These are phyloP conservation scores for Phalaenopsis hybrid DNA, from an alignment of 116 monocot species.

Conservation along the genomic window DNA sequence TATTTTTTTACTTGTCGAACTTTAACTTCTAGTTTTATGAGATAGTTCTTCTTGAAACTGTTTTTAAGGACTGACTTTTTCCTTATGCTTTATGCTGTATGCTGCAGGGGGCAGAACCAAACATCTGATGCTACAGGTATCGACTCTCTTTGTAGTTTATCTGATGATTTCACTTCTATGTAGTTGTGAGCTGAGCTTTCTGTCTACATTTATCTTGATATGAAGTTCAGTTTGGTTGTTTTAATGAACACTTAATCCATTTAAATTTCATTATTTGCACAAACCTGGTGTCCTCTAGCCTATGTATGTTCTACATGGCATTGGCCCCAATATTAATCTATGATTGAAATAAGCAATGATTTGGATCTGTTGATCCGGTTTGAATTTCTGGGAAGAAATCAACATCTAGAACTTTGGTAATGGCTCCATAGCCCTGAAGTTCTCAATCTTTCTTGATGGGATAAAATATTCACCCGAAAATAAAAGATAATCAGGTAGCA, in stretches of 20 bases:
- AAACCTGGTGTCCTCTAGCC: neutral
- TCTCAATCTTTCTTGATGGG: too few relatives aligned
- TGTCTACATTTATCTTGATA: neutral
- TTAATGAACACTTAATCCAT: neutral
- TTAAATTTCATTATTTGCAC: neutral
- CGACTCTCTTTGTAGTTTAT: neutral
- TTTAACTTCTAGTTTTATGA: neutral
- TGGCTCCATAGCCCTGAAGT: too few relatives aligned
- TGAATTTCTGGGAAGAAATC: neutral
- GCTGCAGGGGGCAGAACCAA: constrained; percentile 66
- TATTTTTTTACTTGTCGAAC: neutral
- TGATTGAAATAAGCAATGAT: neutral
- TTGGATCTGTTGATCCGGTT: neutral
- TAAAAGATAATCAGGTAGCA: too few relatives aligned
- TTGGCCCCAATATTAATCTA: neutral
- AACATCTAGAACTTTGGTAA: neutral
- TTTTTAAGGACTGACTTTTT: neutral
- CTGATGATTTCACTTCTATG: neutral
- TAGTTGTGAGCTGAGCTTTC: neutral
- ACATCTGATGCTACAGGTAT: constrained; percentile 57
- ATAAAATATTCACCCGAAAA: too few relatives aligned
- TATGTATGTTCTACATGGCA: neutral
- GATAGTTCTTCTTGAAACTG: neutral
- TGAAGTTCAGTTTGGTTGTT: neutral
- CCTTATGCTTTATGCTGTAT: neutral